These are phyloP conservation scores for Mycosphaerelloides madeirae DNA, from an alignment of 2,329 filamentous ascomycete species.

Conservation along the genomic window DNA sequence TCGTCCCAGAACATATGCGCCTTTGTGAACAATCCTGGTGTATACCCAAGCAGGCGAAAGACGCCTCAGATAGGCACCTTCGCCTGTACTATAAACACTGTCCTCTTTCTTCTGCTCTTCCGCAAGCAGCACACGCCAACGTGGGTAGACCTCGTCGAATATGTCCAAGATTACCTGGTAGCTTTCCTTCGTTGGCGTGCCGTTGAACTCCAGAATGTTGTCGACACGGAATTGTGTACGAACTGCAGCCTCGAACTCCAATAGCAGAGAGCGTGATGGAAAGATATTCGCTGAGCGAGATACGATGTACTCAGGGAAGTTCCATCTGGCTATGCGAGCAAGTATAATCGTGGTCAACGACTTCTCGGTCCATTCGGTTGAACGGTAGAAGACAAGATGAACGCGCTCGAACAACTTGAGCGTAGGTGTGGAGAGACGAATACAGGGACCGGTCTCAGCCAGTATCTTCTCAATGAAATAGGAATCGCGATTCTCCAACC, in stretches of 20 bases:
- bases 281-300: conserved; percentile 89
- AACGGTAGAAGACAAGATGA: conserved; percentile 92
- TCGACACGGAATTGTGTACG: conserved; percentile 79
- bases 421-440: conserved; percentile 67
- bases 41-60: conserved; percentile 92
- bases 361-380: conserved; percentile 95
- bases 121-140: conserved; percentile 69
- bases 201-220: conserved; percentile 72
- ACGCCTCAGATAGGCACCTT: conserved; percentile 81
- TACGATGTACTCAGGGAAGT: conserved; percentile 87
- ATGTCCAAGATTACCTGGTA: conserved; percentile 65
- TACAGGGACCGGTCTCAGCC: conserved; percentile 72
- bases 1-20: conserved; percentile 69
- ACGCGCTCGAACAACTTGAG: conserved; percentile 87
- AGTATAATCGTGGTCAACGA: conserved; percentile 92
- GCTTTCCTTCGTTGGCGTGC: conserved; percentile 60
- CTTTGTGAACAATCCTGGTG: conserved; percentile 88
- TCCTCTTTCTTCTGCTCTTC: conserved; percentile 78
- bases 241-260: conserved; percentile 87
- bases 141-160: conserved; percentile 69
- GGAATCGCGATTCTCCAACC: conserved; percentile 59
- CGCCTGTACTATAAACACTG: conserved; percentile 70
- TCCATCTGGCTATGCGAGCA: conserved; percentile 78
- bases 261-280: conserved; percentile 62
- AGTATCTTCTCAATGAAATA: conserved; percentile 76